Evolutionary conservation across 495 filamentous ascomycete species (phyloP).

Genomic region (Penicillium antarcticum): DNA sequence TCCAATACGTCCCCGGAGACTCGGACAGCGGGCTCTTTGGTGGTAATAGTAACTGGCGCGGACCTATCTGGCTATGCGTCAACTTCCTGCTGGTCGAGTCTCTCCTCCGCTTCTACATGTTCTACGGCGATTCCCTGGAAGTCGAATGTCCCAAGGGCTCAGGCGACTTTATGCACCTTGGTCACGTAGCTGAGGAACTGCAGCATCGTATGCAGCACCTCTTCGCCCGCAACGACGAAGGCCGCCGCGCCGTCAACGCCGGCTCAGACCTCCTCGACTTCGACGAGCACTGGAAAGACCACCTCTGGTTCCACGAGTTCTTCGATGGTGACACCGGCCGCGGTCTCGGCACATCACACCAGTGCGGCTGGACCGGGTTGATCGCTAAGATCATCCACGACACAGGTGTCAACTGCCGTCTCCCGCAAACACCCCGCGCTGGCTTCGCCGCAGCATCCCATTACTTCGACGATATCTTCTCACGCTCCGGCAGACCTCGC

Average conservation of each 20-base stretch:
- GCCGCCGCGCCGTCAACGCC: constrained; percentile 79
- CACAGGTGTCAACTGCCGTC: constrained; percentile 85
- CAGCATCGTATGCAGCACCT: constrained; percentile 94
- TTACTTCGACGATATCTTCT: constrained; percentile 93
- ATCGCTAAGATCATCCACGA: constrained; percentile 97
- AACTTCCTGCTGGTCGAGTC: constrained; percentile 95
- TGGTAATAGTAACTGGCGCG: constrained; percentile 96
- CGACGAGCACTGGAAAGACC: constrained; percentile 87
- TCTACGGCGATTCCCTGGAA: constrained; percentile 83
- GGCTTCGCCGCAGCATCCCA: constrained; percentile 78
- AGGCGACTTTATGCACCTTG: constrained; percentile 92
- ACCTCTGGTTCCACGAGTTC: constrained; percentile 95
- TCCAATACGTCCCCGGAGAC: constrained; percentile 88
- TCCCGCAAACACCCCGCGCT: constrained; percentile 88
- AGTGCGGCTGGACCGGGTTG: constrained; percentile 96
- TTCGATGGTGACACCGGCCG: constrained; percentile 91
- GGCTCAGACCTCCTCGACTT: constrained; percentile 81
- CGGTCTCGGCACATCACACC: constrained; percentile 88
- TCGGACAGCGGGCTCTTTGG: constrained; percentile 92
- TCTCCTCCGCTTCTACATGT: constrained; percentile 88
- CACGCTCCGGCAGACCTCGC: constrained; percentile 39
- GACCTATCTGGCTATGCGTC: constrained; percentile 92
- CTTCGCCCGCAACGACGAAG: constrained; percentile 78
- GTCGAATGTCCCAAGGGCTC: constrained; percentile 94
- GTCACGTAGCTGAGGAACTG: constrained; percentile 93